A percentile compares a stretch with the other conserved stretches of the same genome.
phyloP scores from a whole-genome alignment of 2,329 filamentous ascomycete genomes.

The Penicillium sp. region DNA sequence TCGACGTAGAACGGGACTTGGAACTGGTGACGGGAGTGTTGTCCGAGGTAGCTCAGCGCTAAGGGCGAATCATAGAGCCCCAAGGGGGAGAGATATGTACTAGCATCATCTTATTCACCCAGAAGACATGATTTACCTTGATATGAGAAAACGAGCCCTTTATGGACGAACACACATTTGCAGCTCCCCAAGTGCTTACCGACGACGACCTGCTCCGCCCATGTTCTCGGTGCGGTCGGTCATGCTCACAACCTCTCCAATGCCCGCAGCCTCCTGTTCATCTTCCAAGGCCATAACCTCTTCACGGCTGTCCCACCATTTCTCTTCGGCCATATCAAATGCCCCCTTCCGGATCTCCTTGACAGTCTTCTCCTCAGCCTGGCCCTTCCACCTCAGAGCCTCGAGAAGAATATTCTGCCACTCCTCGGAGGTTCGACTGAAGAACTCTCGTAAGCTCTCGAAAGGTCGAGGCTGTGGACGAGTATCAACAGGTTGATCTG shows the following conservation, averaged over 20 bases:
- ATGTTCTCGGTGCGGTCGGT: slow-evolving; percentile 65
- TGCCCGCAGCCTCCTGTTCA: slow-evolving; percentile 92
- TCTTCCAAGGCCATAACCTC: slow-evolving; percentile 90
- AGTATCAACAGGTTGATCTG: slow-evolving; percentile 58
- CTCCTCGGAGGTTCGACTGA: slow-evolving; percentile 78
- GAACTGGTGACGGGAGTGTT: slow-evolving; percentile 66
- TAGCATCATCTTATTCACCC: neutral
- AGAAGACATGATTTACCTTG: neutral
- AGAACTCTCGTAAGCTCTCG: slow-evolving; percentile 89
- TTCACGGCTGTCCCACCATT: slow-evolving; percentile 98
- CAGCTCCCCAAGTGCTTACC: slow-evolving; percentile 29
- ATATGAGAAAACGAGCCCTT: neutral
- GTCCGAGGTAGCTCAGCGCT: slow-evolving; percentile 45
- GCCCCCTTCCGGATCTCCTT: slow-evolving; percentile 94
- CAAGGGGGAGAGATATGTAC: neutral
- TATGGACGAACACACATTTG: neutral
- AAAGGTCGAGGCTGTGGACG: slow-evolving; percentile 80
- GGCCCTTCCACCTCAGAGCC: slow-evolving; percentile 67
- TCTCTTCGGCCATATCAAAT: slow-evolving; percentile 89
- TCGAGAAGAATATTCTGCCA: slow-evolving; percentile 90
- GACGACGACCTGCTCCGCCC: slow-evolving; percentile 50
- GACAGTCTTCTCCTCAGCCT: slow-evolving; percentile 60
- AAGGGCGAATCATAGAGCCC: neutral
- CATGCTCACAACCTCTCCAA: slow-evolving; percentile 89
- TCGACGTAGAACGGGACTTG: slow-evolving; percentile 68